Percentiles rank a stretch among this genome's conserved stretches.
Conservation (phyloP, 2,329 filamentous ascomycete genomes). For the Beauveria asiatica region DNA sequence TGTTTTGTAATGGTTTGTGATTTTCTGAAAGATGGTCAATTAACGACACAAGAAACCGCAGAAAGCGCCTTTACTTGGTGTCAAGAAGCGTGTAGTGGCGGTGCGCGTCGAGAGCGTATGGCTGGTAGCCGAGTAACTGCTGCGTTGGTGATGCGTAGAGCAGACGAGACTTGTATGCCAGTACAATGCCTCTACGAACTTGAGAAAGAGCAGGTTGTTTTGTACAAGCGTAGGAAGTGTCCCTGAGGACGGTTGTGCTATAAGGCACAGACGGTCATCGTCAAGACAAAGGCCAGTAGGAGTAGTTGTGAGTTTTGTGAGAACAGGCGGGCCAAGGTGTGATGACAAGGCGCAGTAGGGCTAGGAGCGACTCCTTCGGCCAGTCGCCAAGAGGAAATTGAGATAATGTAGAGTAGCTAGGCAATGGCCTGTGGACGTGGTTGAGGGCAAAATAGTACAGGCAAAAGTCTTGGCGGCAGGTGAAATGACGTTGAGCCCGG, state of each 20-base stretch:
- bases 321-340: background rate
- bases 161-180: constrained; percentile 18
- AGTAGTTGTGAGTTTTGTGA: background rate
- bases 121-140: background rate
- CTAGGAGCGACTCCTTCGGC: background rate
- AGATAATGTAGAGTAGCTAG: background rate
- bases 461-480: background rate
- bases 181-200: constrained; percentile 15
- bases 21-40: background rate
- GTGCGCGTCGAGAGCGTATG: background rate
- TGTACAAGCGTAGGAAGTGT: constrained; percentile 17
- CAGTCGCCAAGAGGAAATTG: background rate
- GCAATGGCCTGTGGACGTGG: background rate
- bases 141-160: constrained; percentile 14
- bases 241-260: constrained; percentile 31
- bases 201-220: background rate
- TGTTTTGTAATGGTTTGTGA: constrained; percentile 14
- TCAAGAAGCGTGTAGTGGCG: background rate
- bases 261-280: constrained; percentile 27
- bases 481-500: background rate
- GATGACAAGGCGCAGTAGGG: background rate
- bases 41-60: constrained; percentile 9
- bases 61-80: background rate
- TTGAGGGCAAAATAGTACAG: background rate
- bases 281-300: constrained; percentile 15